Conservation (phyloP, 1,139 yeast species). For the Candida neerlandica region DNA sequence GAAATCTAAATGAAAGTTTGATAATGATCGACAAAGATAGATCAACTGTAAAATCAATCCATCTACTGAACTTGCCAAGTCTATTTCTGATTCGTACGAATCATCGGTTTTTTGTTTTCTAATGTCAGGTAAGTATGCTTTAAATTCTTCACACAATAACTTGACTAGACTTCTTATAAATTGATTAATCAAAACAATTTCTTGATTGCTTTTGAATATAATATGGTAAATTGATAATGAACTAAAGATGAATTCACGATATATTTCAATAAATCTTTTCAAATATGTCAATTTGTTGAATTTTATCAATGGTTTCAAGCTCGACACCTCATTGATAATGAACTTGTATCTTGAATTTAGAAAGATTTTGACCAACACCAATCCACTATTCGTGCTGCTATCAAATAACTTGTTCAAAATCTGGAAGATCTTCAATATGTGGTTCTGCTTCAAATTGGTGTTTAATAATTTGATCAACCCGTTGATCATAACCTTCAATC, state of each 20-base stretch:
- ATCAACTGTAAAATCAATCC: slow-evolving; percentile 72
- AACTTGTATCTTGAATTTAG: slow-evolving; percentile 62
- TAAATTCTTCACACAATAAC: slow-evolving; percentile 30
- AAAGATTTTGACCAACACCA: slow-evolving; percentile 16
- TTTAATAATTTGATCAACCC: slow-evolving; percentile 69
- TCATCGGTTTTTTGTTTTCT: slow-evolving; percentile 16
- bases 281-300: slow-evolving; percentile 64
- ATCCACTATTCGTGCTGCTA: slow-evolving; percentile 19
- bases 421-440: slow-evolving; percentile 75
- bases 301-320: slow-evolving; percentile 55
- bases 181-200: slow-evolving; percentile 26
- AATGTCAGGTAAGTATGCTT: slow-evolving; percentile 26
- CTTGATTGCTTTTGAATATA: slow-evolving; percentile 49
- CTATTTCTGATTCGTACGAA: slow-evolving; percentile 25
- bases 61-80: slow-evolving; percentile 51
- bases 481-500: slow-evolving; percentile 63
- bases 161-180: slow-evolving; percentile 36
- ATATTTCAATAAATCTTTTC: slow-evolving; percentile 78
- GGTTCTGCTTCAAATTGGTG: slow-evolving; percentile 77
- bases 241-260: slow-evolving; percentile 79
- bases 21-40: slow-evolving; percentile 75
- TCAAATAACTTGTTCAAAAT: slow-evolving; percentile 60
- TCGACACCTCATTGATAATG: slow-evolving; percentile 58
- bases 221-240: slow-evolving; percentile 68
- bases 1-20: slow-evolving; percentile 71